Conservation (phyloP, 441 rosid genomes). For the Biscutella auriculata region DNA sequence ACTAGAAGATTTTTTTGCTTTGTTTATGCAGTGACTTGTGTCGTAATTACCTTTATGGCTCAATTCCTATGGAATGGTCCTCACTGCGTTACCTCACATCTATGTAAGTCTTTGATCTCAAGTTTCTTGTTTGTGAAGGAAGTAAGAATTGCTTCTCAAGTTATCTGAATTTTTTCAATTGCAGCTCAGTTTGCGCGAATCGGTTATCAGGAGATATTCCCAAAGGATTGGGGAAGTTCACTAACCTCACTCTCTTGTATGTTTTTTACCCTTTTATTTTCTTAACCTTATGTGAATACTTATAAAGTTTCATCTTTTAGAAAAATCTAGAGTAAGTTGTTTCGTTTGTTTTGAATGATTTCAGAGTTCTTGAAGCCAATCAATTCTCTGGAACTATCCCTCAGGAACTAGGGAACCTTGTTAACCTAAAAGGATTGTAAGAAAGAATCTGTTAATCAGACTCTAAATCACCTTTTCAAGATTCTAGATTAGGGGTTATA, state of each 20-base stretch:
- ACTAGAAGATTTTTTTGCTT: neutral
- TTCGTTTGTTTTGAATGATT: neutral
- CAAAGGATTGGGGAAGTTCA: conserved; percentile 32
- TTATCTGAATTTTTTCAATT: neutral
- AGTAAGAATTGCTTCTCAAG: neutral
- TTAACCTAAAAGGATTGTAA: conserved; percentile 39
- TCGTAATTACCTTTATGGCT: conserved; percentile 47
- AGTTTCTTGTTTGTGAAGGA: neutral
- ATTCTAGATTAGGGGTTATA: neutral
- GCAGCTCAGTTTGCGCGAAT: conserved; percentile 49
- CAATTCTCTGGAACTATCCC: conserved; percentile 54
- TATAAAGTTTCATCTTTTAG: conserved; percentile 6
- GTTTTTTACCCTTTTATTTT: neutral
- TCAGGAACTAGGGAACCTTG: conserved; percentile 38
- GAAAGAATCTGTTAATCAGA: conserved; percentile 7
- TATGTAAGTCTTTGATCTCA: conserved; percentile 26
- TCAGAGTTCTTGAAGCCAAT: conserved; percentile 49
- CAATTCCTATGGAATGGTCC: conserved; percentile 58
- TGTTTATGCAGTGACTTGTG: conserved; percentile 45
- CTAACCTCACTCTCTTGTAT: conserved; percentile 43
- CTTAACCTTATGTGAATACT: neutral
- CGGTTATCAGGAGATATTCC: conserved; percentile 55
- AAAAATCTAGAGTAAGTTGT: neutral
- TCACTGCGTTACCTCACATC: conserved; percentile 27
- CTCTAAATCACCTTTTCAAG: neutral